A percentile compares a stretch with the other conserved stretches of the same genome.
Evolutionary conservation across 176 grass and related monocot genomes (phyloP).

Genomic region (Neostapfia colusana): DNA sequence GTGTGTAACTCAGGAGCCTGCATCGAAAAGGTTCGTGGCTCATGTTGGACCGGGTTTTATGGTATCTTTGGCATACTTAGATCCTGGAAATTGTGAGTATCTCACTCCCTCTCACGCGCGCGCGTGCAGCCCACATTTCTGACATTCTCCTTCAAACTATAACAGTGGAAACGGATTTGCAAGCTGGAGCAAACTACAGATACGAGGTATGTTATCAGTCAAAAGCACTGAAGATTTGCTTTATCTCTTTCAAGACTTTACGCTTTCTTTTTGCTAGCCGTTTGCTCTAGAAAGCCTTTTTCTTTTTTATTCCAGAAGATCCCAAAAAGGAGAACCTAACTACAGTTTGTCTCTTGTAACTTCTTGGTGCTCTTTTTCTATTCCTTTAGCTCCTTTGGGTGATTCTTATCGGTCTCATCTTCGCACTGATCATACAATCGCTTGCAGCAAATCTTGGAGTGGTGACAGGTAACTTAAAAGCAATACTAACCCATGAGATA

Average conservation of each 20-base stretch:
- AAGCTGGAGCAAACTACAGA: slow-evolving; percentile 80
- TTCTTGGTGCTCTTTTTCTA: background rate
- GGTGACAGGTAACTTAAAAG: slow-evolving; percentile 60
- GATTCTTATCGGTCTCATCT: slow-evolving; percentile 77
- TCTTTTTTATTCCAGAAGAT: background rate
- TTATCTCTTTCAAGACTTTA: background rate
- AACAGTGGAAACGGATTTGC: slow-evolving; percentile 92
- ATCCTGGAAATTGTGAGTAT: slow-evolving; percentile 81
- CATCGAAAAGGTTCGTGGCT: slow-evolving; percentile 70
- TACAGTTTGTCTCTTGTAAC: background rate
- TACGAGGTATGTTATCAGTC: slow-evolving; percentile 66
- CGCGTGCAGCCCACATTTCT: background rate
- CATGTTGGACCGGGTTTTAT: slow-evolving; percentile 96
- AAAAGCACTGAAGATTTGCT: background rate
- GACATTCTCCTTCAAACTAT: slow-evolving; percentile 11
- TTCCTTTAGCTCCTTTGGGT: slow-evolving; percentile 78
- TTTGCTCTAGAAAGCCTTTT: background rate
- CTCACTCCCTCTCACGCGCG: background rate
- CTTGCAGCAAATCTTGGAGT: slow-evolving; percentile 89
- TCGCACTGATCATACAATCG: slow-evolving; percentile 89
- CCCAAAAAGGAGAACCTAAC: background rate
- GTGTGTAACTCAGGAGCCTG: slow-evolving; percentile 50
- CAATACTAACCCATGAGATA: background rate
- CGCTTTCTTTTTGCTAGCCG: background rate
- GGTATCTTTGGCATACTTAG: slow-evolving; percentile 86